Conservation (phyloP, 2,329 filamentous ascomycete genomes). For the Pestalotiopsis fici region DNA sequence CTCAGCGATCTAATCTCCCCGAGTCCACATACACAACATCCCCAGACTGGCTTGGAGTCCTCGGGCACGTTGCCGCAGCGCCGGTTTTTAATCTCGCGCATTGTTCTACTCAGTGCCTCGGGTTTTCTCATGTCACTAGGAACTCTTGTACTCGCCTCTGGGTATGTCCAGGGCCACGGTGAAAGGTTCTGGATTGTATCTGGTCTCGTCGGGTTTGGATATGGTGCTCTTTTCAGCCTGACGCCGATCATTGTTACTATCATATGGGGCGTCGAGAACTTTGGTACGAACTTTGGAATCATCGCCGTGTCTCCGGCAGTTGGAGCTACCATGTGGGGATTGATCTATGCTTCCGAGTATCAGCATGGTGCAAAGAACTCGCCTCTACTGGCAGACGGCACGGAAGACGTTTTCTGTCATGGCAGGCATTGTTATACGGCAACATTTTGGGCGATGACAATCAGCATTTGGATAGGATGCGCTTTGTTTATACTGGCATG, state of each 20-base stretch:
- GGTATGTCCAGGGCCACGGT: constrained; percentile 71
- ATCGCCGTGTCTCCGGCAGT: constrained; percentile 88
- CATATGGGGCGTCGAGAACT: constrained; percentile 98
- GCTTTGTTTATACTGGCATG: constrained; percentile 75
- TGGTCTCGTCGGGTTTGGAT: constrained; percentile 82
- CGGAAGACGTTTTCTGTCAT: constrained; percentile 67
- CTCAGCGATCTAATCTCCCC: constrained; percentile 85
- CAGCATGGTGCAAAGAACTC: constrained; percentile 61
- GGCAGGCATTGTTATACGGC: constrained; percentile 78
- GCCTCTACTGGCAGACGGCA: constrained; percentile 28
- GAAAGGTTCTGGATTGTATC: constrained; percentile 86
- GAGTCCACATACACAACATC: constrained; percentile 60
- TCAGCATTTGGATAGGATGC: constrained; percentile 78
- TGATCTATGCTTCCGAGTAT: constrained; percentile 84
- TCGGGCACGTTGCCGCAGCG: constrained; percentile 33
- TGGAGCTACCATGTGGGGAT: constrained; percentile 86
- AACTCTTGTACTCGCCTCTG: constrained; percentile 76
- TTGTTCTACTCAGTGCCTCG: constrained; percentile 77
- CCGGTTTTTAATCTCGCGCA: constrained; percentile 68
- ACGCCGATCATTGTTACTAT: constrained; percentile 93
- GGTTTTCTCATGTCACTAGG: constrained; percentile 74
- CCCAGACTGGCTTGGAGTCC: constrained; percentile 42
- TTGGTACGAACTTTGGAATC: constrained; percentile 97
- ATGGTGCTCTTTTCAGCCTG: constrained; percentile 87
- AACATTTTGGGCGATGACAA: constrained; percentile 85